These are phyloP conservation scores for Stenocarpella maydis DNA, from an alignment of 2,329 filamentous ascomycete genomes.

Conservation along the genomic window DNA sequence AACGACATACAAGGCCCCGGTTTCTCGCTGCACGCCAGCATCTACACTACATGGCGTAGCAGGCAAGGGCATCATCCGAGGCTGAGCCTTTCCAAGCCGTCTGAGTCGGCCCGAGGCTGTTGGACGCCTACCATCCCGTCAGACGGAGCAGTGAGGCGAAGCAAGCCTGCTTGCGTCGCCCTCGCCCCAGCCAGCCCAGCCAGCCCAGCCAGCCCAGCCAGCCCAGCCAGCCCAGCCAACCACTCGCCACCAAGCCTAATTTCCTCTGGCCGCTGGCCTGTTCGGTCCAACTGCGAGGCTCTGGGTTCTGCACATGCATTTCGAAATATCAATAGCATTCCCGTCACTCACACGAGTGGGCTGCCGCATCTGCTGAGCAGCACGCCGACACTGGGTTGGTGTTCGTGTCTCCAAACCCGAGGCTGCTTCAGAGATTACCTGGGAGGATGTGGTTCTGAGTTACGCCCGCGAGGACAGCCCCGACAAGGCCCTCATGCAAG, in stretches of 20 bases:
- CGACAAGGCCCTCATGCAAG: neutral
- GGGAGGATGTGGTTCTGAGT: slow-evolving; percentile 12
- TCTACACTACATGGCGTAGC: neutral
- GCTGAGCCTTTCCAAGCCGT: neutral
- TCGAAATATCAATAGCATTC: too few species aligned
- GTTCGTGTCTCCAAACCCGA: neutral
- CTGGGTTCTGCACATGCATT: neutral
- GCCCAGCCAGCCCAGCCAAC: neutral
- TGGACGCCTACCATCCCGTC: slow-evolving; percentile 16
- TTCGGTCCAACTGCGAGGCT: neutral
- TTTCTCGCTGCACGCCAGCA: too few species aligned
- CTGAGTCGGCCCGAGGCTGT: neutral
- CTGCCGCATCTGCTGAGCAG: neutral
- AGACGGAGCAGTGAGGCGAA: slow-evolving; percentile 34
- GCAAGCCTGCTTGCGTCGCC: slow-evolving; percentile 26
- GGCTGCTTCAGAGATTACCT: neutral
- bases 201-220: neutral
- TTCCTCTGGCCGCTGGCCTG: neutral
- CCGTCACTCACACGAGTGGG: neutral
- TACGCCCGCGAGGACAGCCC: neutral
- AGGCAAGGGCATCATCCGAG: neutral
- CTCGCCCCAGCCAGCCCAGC: neutral
- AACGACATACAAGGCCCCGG: neutral
- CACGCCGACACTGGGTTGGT: neutral
- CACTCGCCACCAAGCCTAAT: slow-evolving; percentile 3